These are phyloP conservation scores for Phytophthora multivora DNA, from an alignment of 352 stramenopile species.

Conservation along the genomic window DNA sequence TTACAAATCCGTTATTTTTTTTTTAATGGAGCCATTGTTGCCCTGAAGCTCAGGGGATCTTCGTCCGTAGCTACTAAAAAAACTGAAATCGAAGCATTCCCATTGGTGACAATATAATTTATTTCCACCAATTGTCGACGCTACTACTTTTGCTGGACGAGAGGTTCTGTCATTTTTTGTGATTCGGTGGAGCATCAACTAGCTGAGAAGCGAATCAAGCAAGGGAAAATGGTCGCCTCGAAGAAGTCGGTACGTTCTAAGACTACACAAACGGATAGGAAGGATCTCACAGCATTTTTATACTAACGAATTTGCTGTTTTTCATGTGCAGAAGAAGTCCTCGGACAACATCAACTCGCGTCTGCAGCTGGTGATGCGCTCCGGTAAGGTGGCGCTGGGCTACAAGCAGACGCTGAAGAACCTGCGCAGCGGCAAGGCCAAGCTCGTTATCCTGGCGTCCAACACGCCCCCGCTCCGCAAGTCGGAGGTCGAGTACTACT, in stretches of 20 bases:
- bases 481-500: conserved; percentile 99
- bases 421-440: conserved; percentile 96
- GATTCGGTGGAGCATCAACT: conserved; percentile 72
- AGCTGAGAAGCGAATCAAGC: conserved; percentile 53
- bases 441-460: conserved; percentile 97
- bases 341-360: conserved; percentile 99
- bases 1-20: too few species aligned
- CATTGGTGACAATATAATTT: background rate
- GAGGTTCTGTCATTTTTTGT: background rate
- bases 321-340: conserved; percentile 93
- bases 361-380: conserved; percentile 99
- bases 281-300: too few species aligned
- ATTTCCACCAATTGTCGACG: background rate
- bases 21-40: too few species aligned
- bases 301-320: conserved; percentile 21
- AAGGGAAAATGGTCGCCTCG: conserved; percentile 88
- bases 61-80: too few species aligned
- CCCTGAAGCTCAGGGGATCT: too few species aligned
- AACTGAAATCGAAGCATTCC: background rate
- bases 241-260: conserved; percentile 86
- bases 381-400: conserved; percentile 97
- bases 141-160: background rate
- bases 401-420: conserved; percentile 99
- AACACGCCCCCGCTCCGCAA: conserved; percentile 99
- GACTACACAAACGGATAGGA: too few species aligned